Conservation (phyloP, 1,284 basidiomycete genomes). For the Trichosporon inkin region DNA sequence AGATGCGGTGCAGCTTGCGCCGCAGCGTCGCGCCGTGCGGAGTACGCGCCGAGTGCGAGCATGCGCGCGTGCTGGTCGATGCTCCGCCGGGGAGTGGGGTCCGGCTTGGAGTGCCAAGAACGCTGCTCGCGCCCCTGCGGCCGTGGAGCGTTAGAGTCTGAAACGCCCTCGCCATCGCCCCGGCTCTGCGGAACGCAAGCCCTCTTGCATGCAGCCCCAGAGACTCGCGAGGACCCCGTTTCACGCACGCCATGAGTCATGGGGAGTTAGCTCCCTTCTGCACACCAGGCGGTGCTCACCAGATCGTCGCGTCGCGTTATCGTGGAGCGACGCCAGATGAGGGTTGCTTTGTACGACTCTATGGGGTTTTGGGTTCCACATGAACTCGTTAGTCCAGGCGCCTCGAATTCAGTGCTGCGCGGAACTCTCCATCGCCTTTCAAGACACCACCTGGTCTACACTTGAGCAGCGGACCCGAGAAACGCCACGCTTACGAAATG, state of each 20-base stretch:
- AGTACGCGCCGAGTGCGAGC: background rate
- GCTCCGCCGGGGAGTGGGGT: background rate
- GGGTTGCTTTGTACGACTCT: background rate
- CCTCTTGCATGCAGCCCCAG: background rate
- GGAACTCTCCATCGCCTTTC: slow-evolving; percentile 4
- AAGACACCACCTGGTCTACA: background rate
- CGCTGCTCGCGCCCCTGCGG: background rate
- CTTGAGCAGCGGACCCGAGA: background rate
- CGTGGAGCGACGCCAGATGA: background rate
- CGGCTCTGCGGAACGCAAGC: background rate
- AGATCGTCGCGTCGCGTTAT: background rate
- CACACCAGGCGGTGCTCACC: no score
- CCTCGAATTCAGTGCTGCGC: slow-evolving; percentile 2
- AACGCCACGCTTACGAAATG: no score
- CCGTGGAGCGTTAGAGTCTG: slow-evolving; percentile 2
- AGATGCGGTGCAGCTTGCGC: background rate
- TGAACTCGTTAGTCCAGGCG: background rate
- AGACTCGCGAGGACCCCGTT: background rate
- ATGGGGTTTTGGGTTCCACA: background rate
- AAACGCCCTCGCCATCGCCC: slow-evolving; percentile 3
- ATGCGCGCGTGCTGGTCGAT: background rate
- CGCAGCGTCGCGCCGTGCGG: background rate
- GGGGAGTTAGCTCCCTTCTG: no score
- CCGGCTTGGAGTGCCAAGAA: background rate
- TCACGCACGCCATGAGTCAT: no score